These are phyloP conservation scores for Phytophthora lateralis DNA, from an alignment of 352 stramenopile genomes.

Conservation along the genomic window DNA sequence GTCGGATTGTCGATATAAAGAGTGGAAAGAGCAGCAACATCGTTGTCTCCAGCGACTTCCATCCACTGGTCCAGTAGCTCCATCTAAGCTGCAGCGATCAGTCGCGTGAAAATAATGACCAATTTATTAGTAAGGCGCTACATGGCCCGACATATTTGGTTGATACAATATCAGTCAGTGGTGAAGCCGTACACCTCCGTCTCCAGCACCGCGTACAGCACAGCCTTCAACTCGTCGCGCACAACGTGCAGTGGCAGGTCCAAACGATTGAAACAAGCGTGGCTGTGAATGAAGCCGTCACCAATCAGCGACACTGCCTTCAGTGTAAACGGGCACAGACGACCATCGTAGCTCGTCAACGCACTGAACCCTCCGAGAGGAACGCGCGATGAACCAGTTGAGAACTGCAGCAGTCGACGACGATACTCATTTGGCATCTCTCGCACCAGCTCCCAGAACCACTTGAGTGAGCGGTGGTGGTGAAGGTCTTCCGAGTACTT, in stretches of 20 bases:
- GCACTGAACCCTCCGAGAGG: constrained; percentile 52
- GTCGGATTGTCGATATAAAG: constrained; percentile 11
- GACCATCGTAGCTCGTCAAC: constrained; percentile 59
- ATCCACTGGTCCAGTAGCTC: constrained; percentile 22
- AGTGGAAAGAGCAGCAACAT: constrained; percentile 4
- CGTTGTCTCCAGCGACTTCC: constrained; percentile 18
- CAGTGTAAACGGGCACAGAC: constrained; percentile 54
- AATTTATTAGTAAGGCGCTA: constrained; percentile 10
- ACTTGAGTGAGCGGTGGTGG: constrained; percentile 27
- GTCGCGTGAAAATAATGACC: constrained; percentile 16
- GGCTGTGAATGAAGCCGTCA: constrained; percentile 51
- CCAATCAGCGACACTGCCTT: constrained; percentile 40
- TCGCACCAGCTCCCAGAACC: constrained; percentile 77
- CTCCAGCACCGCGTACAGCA: constrained; percentile 53
- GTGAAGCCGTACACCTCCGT: constrained; percentile 69
- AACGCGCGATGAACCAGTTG: constrained; percentile 60
- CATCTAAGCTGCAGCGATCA: constrained; percentile 15
- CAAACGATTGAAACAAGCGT: constrained; percentile 84
- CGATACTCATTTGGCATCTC: constrained; percentile 56
- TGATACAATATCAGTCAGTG: constrained; percentile 40
- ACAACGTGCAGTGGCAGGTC: constrained; percentile 94
- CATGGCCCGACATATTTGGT: neutral
- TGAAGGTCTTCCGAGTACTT: constrained; percentile 39
- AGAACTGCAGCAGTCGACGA: constrained; percentile 56
- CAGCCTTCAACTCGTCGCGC: constrained; percentile 69